Conservation (phyloP, 2,329 filamentous ascomycete genomes). For the Seiridium cupressi region DNA sequence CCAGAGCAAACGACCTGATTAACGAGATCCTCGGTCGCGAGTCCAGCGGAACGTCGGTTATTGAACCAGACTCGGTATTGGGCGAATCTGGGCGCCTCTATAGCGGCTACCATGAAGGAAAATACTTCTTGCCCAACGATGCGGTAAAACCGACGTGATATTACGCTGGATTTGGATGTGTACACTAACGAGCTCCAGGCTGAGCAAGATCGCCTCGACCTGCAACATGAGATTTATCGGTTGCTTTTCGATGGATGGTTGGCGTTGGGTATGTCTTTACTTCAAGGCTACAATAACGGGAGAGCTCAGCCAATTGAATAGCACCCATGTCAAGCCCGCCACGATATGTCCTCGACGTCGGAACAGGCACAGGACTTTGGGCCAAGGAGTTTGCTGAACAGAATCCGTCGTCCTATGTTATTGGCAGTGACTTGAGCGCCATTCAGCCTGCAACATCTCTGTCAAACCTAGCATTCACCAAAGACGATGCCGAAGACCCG, state of each 20-base stretch:
- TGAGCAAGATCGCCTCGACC: conserved; percentile 10
- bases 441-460: conserved; percentile 3
- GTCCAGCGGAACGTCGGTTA: not conserved
- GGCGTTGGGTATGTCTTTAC: not conserved
- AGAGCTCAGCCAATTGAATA: not conserved
- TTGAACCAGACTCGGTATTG: not conserved
- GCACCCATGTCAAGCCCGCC: not conserved
- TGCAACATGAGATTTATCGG: conserved; percentile 5
- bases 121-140: conserved; percentile 4
- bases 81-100: not conserved
- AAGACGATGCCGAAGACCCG: conserved; percentile 8
- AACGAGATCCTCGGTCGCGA: not conserved
- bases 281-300: not conserved
- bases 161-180: not conserved
- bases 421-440: conserved; percentile 8
- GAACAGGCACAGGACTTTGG: conserved; percentile 1
- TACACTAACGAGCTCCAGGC: not conserved
- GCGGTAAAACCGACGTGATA: not conserved
- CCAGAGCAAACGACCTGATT: not conserved
- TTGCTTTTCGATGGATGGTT: conserved; percentile 7
- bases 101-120: conserved; percentile 1
- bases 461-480: not conserved
- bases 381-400: conserved; percentile 1
- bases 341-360: not conserved
- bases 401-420: not conserved